phyloP scores from a whole-genome alignment of 2,329 filamentous ascomycete species.

The Fusarium sp. region DNA sequence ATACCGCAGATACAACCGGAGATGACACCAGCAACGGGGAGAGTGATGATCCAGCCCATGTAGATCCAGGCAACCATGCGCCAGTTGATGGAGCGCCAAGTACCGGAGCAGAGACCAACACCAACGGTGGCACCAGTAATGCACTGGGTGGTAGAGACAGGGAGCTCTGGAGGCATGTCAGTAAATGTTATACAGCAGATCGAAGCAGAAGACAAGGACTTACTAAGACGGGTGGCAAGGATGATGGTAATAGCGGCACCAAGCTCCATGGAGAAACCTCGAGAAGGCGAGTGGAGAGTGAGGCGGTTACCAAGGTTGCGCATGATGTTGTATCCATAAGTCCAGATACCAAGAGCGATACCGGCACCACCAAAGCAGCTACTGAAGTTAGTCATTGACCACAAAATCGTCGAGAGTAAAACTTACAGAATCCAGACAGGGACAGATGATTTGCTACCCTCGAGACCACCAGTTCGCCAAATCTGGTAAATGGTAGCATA shows the following conservation, averaged over 20 bases:
- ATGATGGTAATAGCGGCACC: constrained; percentile 72
- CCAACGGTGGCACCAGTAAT: constrained; percentile 73
- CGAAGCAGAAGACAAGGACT: constrained; percentile 10
- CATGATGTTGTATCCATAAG: constrained; percentile 76
- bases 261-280: constrained; percentile 71
- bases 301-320: constrained; percentile 71
- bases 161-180: constrained; percentile 58
- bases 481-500: constrained; percentile 73
- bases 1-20: constrained; percentile 72
- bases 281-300: constrained; percentile 70
- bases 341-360: constrained; percentile 70
- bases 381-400: background rate
- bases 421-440: constrained; percentile 69
- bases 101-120: constrained; percentile 71
- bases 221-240: constrained; percentile 70
- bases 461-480: constrained; percentile 63
- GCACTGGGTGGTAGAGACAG: constrained; percentile 75
- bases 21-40: constrained; percentile 68
- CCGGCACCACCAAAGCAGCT: constrained; percentile 62
- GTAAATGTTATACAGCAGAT: accelerated
- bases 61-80: constrained; percentile 72
- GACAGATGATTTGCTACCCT: constrained; percentile 60
- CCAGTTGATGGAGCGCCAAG: constrained; percentile 72
- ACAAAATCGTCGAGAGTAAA: accelerated
- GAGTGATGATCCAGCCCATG: constrained; percentile 70